Percentiles rank a stretch among this genome's conserved stretches.
These are phyloP conservation scores for Amaranthus tricolor DNA, from an alignment of 179 eudicot genomes.

Conservation along the genomic window DNA sequence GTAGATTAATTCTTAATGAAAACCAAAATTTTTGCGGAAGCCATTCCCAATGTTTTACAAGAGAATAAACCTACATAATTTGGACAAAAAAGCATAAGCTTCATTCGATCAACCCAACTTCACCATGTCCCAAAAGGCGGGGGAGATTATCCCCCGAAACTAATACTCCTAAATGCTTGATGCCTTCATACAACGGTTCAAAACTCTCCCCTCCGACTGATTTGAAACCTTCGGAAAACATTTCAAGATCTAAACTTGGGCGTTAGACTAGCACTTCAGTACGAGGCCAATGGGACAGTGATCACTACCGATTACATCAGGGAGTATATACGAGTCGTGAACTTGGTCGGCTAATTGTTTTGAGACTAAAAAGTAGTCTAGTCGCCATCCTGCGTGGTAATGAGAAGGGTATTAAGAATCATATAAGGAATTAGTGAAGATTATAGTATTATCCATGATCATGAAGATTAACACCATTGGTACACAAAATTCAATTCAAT, in stretches of 20 bases:
- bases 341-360: slow-evolving; percentile 58
- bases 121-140: background rate
- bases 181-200: background rate
- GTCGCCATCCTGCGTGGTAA: slow-evolving; percentile 76
- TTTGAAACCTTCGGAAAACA: background rate
- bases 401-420: background rate
- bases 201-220: background rate
- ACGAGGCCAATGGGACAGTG: slow-evolving; percentile 91
- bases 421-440: background rate
- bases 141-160: background rate
- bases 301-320: slow-evolving; percentile 89
- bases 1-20: no score
- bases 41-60: no score
- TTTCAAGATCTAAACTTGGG: background rate
- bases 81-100: background rate
- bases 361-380: slow-evolving; percentile 83
- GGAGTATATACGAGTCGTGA: slow-evolving; percentile 86
- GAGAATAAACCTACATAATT: background rate
- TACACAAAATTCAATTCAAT: no score
- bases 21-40: no score
- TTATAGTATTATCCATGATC: no score
- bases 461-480: no score
- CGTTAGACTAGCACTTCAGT: slow-evolving; percentile 46
- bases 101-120: background rate
- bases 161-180: background rate